Evolutionary conservation across 768 basidiomycete genomes (phyloP).

Genomic region (Clitopilus passeckerianus): DNA sequence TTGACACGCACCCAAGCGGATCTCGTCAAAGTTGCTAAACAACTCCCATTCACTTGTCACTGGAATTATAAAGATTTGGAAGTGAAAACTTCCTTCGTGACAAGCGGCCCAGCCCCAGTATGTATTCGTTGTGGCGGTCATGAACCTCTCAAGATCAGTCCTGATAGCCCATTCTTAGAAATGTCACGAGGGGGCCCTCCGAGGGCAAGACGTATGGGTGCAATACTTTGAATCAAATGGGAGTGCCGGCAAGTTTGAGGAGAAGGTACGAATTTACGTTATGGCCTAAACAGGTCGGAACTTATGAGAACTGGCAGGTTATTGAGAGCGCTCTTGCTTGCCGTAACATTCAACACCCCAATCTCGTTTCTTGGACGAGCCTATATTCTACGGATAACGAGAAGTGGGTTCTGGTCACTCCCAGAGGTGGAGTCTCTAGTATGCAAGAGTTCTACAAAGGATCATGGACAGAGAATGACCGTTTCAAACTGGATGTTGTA

Average conservation of each 20-base stretch:
- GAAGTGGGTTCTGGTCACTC: not conserved
- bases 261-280: not conserved
- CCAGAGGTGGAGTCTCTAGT: not conserved
- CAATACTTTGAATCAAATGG: not conserved
- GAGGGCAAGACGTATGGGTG: not conserved
- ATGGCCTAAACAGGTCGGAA: not conserved
- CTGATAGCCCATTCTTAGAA: not conserved
- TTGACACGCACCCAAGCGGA: not conserved
- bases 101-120: not conserved
- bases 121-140: not conserved
- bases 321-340: not conserved
- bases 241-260: not conserved
- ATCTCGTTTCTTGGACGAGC: not conserved
- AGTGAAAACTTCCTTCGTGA: not conserved
- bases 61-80: not conserved
- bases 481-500: not conserved
- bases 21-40: not conserved
- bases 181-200: not conserved
- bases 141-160: not conserved
- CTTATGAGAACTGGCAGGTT: not conserved
- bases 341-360: not conserved
- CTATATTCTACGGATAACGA: not conserved
- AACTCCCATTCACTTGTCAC: not conserved
- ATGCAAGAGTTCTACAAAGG: not conserved
- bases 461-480: not conserved